Evolutionary conservation across 768 basidiomycete species (phyloP).

Genomic region (Boletus insuetus): DNA sequence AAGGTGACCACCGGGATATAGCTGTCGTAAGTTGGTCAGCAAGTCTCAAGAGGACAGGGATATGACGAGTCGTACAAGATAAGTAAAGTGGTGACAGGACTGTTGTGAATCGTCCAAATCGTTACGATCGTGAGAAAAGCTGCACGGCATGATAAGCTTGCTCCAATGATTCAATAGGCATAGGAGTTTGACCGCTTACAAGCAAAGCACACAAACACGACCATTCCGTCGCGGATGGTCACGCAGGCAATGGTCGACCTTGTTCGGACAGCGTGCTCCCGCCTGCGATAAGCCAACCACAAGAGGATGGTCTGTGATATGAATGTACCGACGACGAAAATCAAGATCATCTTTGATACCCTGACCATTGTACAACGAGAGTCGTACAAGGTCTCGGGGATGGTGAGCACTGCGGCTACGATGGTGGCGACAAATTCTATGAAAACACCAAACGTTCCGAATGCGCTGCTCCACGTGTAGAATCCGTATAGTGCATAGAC

Average conservation of each 20-base stretch:
- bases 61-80: slow-evolving; percentile 9
- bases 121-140: slow-evolving; percentile 13
- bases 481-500: slow-evolving; percentile 20
- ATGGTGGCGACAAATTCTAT: slow-evolving; percentile 7
- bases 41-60: neutral
- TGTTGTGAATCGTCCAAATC: neutral
- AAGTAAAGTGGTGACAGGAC: neutral
- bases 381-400: slow-evolving; percentile 15
- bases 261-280: neutral
- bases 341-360: neutral
- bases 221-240: slow-evolving; percentile 24
- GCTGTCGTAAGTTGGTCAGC: slow-evolving; percentile 3
- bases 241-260: slow-evolving; percentile 9
- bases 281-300: slow-evolving; percentile 17
- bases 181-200: slow-evolving; percentile 8
- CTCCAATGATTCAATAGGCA: too few species aligned
- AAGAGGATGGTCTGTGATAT: slow-evolving; percentile 16
- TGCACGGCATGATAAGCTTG: neutral
- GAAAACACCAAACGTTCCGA: slow-evolving; percentile 8
- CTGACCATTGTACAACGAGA: slow-evolving; percentile 7
- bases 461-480: neutral
- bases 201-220: slow-evolving; percentile 11
- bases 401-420: neutral
- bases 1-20: slow-evolving; percentile 18
- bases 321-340: slow-evolving; percentile 7